phyloP scores from a whole-genome alignment of 108 stramenopile genomes.

The Nitzschia inconspicua region DNA sequence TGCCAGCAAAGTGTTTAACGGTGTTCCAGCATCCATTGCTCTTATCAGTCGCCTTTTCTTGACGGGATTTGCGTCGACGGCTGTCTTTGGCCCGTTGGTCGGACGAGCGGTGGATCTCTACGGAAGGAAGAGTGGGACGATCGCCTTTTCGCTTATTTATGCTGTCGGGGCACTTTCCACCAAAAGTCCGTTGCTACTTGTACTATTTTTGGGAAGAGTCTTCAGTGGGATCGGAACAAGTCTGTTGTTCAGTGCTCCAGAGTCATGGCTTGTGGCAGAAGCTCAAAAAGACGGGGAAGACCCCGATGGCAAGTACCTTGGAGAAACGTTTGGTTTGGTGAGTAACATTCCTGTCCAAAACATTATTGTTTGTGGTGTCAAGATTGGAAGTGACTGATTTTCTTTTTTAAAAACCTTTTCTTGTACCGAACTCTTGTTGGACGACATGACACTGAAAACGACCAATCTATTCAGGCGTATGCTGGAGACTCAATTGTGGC shows the following conservation, averaged over 20 bases:
- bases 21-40: slow-evolving; percentile 46
- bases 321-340: slow-evolving; percentile 92
- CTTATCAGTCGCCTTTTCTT: slow-evolving; percentile 86
- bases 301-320: slow-evolving; percentile 59
- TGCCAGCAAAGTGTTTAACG: slow-evolving; percentile 82
- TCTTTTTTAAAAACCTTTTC: not conserved
- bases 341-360: slow-evolving; percentile 6
- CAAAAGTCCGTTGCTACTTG: slow-evolving; percentile 61
- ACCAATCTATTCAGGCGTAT: slow-evolving; percentile 70
- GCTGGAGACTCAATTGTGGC: slow-evolving; percentile 95
- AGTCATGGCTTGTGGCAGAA: slow-evolving; percentile 96
- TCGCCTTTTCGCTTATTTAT: slow-evolving; percentile 81
- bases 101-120: slow-evolving; percentile 80
- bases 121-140: slow-evolving; percentile 84
- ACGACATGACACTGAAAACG: not conserved
- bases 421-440: too few relatives aligned
- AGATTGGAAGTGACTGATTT: not conserved
- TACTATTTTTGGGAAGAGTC: slow-evolving; percentile 84
- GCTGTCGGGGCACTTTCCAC: slow-evolving; percentile 77
- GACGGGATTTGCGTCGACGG: slow-evolving; percentile 90
- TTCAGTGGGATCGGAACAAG: slow-evolving; percentile 90
- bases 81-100: slow-evolving; percentile 85
- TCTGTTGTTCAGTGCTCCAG: slow-evolving; percentile 83
- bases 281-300: slow-evolving; percentile 65
- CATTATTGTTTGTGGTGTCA: not conserved